phyloP scores from a whole-genome alignment of 225 moss, liverwort and hornwort genomes.

The Marchantia polymorpha region DNA sequence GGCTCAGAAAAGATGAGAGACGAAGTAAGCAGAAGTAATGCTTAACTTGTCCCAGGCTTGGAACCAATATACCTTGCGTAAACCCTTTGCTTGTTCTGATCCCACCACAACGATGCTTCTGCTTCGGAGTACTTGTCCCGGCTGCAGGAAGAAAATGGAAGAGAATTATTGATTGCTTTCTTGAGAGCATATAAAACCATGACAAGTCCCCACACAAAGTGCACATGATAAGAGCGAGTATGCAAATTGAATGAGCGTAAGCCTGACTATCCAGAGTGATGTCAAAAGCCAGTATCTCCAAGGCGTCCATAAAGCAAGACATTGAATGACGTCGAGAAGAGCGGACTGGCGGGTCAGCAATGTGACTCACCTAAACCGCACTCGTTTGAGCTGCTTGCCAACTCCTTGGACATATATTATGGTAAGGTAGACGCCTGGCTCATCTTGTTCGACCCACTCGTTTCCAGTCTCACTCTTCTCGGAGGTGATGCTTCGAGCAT shows the following conservation, averaged over 20 bases:
- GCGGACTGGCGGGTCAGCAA: background rate
- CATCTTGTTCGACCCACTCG: conserved; percentile 41
- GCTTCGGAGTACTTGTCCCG: conserved; percentile 39
- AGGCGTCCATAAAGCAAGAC: background rate
- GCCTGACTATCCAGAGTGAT: background rate
- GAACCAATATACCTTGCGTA: conserved; percentile 29
- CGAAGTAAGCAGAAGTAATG: too few relatives aligned
- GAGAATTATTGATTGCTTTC: background rate
- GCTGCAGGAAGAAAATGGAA: conserved; percentile 15
- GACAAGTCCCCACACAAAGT: background rate
- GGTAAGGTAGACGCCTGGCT: conserved; percentile 42
- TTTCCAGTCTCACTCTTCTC: conserved; percentile 17
- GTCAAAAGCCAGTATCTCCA: background rate
- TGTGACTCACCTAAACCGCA: conserved; percentile 32
- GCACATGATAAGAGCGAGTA: background rate
- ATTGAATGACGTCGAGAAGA: background rate
- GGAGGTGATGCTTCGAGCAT: conserved; percentile 20
- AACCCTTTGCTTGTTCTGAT: conserved; percentile 33
- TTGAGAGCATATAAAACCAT: background rate
- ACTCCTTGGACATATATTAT: conserved; percentile 29
- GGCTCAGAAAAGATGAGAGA: background rate
- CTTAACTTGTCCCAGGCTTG: background rate
- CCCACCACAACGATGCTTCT: conserved; percentile 43
- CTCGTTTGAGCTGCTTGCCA: conserved; percentile 41
- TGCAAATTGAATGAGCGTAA: background rate